phyloP scores from a whole-genome alignment of 805 yeast species.

The Scheffersomyces spartinae region DNA sequence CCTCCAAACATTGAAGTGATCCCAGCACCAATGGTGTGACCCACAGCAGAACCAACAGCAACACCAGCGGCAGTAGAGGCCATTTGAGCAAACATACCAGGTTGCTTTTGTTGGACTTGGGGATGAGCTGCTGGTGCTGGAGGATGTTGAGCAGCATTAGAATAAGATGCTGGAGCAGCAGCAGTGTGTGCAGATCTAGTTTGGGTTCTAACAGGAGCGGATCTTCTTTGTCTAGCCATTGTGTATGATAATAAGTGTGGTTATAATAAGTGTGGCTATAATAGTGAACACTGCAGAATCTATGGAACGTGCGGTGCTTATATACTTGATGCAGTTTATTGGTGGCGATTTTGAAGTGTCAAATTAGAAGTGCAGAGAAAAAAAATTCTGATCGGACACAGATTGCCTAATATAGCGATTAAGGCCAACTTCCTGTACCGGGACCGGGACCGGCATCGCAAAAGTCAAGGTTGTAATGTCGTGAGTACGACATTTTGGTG shows the following conservation, averaged over 20 bases:
- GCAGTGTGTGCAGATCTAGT: constrained; percentile 69
- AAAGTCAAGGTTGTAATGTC: no score
- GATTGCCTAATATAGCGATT: no score
- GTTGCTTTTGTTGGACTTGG: constrained; percentile 44
- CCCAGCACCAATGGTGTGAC: constrained; percentile 96
- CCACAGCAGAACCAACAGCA: constrained; percentile 95
- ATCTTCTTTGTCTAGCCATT: constrained; percentile 23
- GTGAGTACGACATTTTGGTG: no score
- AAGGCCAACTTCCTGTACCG: no score
- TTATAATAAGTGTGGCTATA: no score
- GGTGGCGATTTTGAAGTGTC: no score
- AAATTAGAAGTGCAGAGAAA: no score
- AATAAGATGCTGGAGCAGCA: constrained; percentile 37
- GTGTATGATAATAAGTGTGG: not conserved
- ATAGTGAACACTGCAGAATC: no score
- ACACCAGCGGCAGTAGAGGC: constrained; percentile 99
- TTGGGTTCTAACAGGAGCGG: constrained; percentile 39
- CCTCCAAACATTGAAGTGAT: constrained; percentile 84
- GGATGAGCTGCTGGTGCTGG: constrained; percentile 23
- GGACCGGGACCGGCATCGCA: no score
- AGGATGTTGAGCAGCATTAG: constrained; percentile 16
- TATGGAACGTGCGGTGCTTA: no score
- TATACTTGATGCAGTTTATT: no score
- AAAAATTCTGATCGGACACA: no score
- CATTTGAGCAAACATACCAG: constrained; percentile 94